Evolutionary conservation across 2,329 filamentous ascomycete genomes (phyloP).

Genomic region (Phialemoniopsis sp.): DNA sequence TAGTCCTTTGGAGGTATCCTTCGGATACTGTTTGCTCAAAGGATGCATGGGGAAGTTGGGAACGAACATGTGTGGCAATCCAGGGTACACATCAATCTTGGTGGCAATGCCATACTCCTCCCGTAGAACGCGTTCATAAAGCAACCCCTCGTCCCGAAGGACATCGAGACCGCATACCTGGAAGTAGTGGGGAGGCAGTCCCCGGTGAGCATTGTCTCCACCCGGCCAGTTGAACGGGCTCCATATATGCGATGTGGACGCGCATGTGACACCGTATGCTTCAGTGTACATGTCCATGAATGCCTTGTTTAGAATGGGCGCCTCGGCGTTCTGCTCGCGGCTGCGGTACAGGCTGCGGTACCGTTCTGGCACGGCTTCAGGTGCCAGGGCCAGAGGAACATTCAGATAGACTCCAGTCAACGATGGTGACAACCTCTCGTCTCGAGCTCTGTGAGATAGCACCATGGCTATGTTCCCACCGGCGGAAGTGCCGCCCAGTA

Average conservation of each 20-base stretch:
- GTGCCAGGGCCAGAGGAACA: slow-evolving; percentile 25
- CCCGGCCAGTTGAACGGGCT: too few species aligned
- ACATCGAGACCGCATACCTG: slow-evolving; percentile 46
- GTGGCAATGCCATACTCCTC: slow-evolving; percentile 31
- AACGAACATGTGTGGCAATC: slow-evolving; percentile 20
- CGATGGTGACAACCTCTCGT: slow-evolving; percentile 32
- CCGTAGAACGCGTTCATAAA: slow-evolving; percentile 42
- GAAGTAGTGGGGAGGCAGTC: slow-evolving; percentile 40
- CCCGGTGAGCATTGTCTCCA: slow-evolving; percentile 12
- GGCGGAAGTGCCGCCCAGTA: slow-evolving; percentile 43
- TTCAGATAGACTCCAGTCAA: slow-evolving; percentile 41
- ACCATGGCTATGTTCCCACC: slow-evolving; percentile 34
- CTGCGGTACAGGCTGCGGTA: too few species aligned
- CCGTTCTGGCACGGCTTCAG: slow-evolving; percentile 11
- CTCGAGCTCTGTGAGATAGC: slow-evolving; percentile 30
- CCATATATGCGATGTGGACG: too few species aligned
- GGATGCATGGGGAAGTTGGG: slow-evolving; percentile 14
- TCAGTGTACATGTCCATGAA: too few species aligned
- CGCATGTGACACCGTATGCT: too few species aligned
- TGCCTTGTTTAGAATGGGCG: too few species aligned
- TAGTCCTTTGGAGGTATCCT: too few species aligned
- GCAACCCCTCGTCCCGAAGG: slow-evolving; percentile 43
- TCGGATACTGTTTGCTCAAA: too few species aligned
- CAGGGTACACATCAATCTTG: slow-evolving; percentile 26
- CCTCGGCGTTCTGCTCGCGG: too few species aligned